Evolutionary conservation across 257 asterid genomes (phyloP), one percentile per base, ranked within the genome.

Genomic region (Perilla frutescens): DNA sequence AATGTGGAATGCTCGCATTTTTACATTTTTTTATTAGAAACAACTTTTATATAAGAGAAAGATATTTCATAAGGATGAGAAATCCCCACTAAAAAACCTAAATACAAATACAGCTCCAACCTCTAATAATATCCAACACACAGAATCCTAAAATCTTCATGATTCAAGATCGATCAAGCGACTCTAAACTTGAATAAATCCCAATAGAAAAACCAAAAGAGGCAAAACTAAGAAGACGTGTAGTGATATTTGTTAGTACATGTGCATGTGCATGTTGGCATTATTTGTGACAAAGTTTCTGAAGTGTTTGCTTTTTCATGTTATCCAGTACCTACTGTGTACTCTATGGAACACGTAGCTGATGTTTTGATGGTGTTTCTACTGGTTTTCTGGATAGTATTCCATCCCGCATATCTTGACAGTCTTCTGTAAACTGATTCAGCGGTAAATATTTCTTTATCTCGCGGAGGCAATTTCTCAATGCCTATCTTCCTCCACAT

Each of bases 1-100:
- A 61, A 60, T 34, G 6, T 39, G 41, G 71, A 69, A 73, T 70
- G 75, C n/a, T n/a, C n/a, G n/a, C n/a, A n/a, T n/a, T n/a, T n/a
- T n/a, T n/a, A n/a, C n/a, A n/a, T n/a, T n/a, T n/a, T n/a, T n/a
- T n/a, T n/a, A n/a, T n/a, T n/a, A n/a, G n/a, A n/a, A n/a, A n/a
- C n/a, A n/a, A n/a, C n/a, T n/a, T n/a, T n/a, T n/a, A n/a, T n/a
- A n/a, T n/a, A n/a, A n/a, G n/a, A n/a, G n/a, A 65, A 20, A 20
- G 26, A 20, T 20, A 20, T 20, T 20, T 20, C 26, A 20, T 1
- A 20, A 20, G 26, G 26, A 20, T 20, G 26, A 20, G 26, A 20
- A 20, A 20, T 20, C 26, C 26, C 26, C 26, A 20, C 26, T 1
- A 20, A 20, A 20, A 20, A 20, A 20, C 26, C 26, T 20, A 20